phyloP scores from a whole-genome alignment of 768 basidiomycete genomes.

The Boletus rubroflammeus region DNA sequence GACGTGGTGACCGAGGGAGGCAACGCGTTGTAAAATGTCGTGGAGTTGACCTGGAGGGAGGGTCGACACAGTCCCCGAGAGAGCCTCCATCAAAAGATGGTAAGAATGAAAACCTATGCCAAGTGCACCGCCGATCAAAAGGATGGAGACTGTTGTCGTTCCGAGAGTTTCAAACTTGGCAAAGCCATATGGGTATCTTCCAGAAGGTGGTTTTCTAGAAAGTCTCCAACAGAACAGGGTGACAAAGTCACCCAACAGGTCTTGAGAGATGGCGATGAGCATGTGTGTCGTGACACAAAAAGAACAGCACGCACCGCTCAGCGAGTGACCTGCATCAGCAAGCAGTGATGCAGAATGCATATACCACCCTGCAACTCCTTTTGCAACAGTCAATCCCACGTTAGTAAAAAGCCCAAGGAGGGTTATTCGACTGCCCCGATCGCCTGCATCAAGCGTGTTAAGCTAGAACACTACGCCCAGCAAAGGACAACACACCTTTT shows the following conservation, averaged over 20 bases:
- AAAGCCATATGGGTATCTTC: constrained; percentile 80
- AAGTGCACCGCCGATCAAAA: constrained; percentile 79
- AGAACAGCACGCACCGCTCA: constrained; percentile 62
- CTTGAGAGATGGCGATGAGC: constrained; percentile 34
- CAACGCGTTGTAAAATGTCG: constrained; percentile 55
- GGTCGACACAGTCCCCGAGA: constrained; percentile 60
- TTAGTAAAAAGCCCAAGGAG: constrained; percentile 82
- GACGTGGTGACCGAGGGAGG: constrained; percentile 51
- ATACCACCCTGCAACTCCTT: constrained; percentile 85
- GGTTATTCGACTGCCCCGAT: constrained; percentile 80
- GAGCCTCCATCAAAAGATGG: constrained; percentile 70
- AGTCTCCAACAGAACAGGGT: constrained; percentile 86
- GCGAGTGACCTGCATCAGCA: constrained; percentile 90
- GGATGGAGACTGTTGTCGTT: constrained; percentile 82
- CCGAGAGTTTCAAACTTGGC: constrained; percentile 96
- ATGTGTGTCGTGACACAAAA: not conserved
- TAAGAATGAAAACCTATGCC: constrained; percentile 92
- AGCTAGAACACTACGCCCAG: not conserved
- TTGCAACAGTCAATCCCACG: constrained; percentile 73
- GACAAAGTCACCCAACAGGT: constrained; percentile 87
- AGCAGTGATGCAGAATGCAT: constrained; percentile 88
- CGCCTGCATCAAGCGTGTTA: constrained; percentile 42
- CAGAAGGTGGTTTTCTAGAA: constrained; percentile 77
- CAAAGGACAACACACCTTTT: constrained; percentile 43
- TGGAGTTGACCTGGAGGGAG: constrained; percentile 64